These are phyloP conservation scores for Acephala macrosclerotiorum DNA, from an alignment of 2,329 filamentous ascomycete genomes.

Conservation along the genomic window DNA sequence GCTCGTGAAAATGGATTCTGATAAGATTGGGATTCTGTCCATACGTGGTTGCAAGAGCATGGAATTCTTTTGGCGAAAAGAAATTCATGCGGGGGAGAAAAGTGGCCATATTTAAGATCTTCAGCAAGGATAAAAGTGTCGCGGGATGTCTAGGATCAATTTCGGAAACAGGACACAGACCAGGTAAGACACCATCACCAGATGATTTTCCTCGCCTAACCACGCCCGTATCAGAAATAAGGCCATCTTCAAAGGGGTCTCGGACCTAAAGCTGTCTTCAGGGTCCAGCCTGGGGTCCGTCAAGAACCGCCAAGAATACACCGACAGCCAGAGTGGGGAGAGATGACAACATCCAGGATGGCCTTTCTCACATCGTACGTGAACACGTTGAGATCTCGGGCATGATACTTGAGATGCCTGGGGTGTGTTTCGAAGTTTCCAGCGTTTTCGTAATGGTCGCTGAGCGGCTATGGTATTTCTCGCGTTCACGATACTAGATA, in stretches of 20 bases:
- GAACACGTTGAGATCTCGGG: neutral
- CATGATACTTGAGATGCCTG: slow-evolving; percentile 25
- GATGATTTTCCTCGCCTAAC: slow-evolving; percentile 32
- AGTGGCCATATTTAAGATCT: slow-evolving; percentile 31
- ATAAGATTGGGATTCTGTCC: neutral
- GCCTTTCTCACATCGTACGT: slow-evolving; percentile 8
- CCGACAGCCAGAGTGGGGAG: neutral
- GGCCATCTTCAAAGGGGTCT: slow-evolving; percentile 21
- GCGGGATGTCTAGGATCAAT: slow-evolving; percentile 12
- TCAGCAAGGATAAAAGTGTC: slow-evolving; percentile 17
- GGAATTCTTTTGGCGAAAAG: neutral
- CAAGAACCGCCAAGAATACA: neutral
- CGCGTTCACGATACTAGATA: neutral
- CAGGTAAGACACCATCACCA: slow-evolving; percentile 24
- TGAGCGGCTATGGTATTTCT: neutral
- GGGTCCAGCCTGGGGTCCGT: slow-evolving; percentile 8
- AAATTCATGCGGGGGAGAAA: slow-evolving; percentile 23
- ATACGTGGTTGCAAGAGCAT: neutral
- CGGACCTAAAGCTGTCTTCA: neutral
- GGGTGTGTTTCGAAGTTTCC: slow-evolving; percentile 18
- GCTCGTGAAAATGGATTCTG: slow-evolving; percentile 9
- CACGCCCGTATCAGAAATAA: slow-evolving; percentile 25
- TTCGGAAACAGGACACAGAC: slow-evolving; percentile 28
- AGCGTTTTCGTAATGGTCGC: slow-evolving; percentile 2
- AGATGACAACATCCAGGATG: neutral